Evolutionary conservation across 2,329 filamentous ascomycete genomes (phyloP).

Genomic region (Neonectria punicea): DNA sequence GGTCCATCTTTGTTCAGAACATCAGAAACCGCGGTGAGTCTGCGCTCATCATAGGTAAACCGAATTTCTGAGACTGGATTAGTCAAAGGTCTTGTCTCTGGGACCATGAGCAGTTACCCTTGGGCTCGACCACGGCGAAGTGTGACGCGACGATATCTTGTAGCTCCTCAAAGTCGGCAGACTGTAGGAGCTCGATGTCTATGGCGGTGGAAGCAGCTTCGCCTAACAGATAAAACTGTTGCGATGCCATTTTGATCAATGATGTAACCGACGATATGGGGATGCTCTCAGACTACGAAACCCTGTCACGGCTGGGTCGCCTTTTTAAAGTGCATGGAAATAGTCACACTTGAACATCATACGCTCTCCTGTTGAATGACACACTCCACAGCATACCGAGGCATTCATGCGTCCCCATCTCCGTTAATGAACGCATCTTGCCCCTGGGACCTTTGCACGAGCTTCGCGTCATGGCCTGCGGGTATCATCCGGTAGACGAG

Average conservation of each 20-base stretch:
- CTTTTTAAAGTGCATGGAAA: slow-evolving; percentile 7
- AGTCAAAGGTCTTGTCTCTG: no score
- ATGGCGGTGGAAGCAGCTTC: slow-evolving; percentile 50
- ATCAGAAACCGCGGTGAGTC: background rate
- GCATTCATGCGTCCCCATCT: no score
- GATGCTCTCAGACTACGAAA: slow-evolving; percentile 35
- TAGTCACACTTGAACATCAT: background rate
- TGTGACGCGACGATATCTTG: slow-evolving; percentile 53
- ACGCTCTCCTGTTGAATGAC: no score
- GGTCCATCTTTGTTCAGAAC: slow-evolving; percentile 39
- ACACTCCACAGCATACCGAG: no score
- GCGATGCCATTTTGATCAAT: slow-evolving; percentile 45
- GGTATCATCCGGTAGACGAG: no score
- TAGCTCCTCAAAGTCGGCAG: slow-evolving; percentile 50
- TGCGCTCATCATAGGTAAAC: slow-evolving; percentile 48
- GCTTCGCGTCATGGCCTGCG: no score
- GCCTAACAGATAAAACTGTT: slow-evolving; percentile 56
- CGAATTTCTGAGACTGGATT: slow-evolving; percentile 46
- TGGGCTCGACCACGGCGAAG: slow-evolving; percentile 56
- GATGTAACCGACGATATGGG: background rate
- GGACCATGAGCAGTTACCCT: slow-evolving; percentile 41
- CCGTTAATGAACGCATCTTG: no score
- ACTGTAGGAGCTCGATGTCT: slow-evolving; percentile 50
- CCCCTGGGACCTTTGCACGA: no score
- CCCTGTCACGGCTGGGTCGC: slow-evolving; percentile 32